phyloP scores from a whole-genome alignment of 495 filamentous ascomycete genomes.

The Barbatosphaeria neglecta region DNA sequence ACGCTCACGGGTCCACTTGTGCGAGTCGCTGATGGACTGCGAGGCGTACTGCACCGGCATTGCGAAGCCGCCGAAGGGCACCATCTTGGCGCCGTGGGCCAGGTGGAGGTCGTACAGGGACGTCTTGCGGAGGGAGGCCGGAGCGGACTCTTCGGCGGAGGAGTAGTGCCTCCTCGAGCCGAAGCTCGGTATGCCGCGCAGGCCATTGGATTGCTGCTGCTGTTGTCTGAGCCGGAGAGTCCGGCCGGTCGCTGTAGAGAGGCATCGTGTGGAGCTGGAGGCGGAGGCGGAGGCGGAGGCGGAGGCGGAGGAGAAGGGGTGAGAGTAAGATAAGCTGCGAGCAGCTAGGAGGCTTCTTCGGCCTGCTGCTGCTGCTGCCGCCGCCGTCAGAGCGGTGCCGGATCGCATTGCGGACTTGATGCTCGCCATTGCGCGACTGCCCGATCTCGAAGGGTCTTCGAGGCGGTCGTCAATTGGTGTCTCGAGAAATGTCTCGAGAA shows the following conservation, averaged over 20 bases:
- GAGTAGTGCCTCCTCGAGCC: background rate
- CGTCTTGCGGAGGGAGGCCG: conserved; percentile 49
- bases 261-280: background rate
- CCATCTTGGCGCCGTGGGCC: conserved; percentile 76
- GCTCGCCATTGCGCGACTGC: background rate
- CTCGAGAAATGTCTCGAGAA: background rate
- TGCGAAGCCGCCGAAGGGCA: conserved; percentile 84
- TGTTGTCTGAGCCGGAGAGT: background rate
- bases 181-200: too few relatives aligned
- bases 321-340: background rate
- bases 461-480: background rate
- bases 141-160: conserved; percentile 6
- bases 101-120: conserved; percentile 77
- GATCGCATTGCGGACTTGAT: background rate
- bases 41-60: conserved; percentile 88
- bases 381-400: background rate
- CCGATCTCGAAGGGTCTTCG: background rate
- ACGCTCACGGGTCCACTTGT: conserved; percentile 77
- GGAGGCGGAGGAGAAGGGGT: background rate
- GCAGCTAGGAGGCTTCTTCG: background rate
- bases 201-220: background rate
- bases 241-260: background rate
- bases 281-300: too few relatives aligned
- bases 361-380: background rate
- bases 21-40: conserved; percentile 63